These are phyloP conservation scores for Ambrosiella xylebori DNA, from an alignment of 2,329 filamentous ascomycete genomes.

Conservation along the genomic window DNA sequence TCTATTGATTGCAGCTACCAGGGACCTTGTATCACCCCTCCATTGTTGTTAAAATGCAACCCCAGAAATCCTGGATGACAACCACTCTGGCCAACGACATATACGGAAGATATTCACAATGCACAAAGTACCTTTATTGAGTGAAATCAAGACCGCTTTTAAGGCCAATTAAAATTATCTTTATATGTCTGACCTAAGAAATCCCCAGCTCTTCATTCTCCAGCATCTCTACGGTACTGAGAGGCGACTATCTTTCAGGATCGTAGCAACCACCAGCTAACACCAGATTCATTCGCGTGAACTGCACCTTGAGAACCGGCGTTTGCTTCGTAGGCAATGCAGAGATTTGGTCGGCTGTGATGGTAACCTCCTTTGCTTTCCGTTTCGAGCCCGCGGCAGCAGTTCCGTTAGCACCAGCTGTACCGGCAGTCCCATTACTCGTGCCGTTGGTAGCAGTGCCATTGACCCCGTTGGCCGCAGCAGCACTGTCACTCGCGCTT, in stretches of 20 bases:
- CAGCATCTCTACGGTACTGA: no score
- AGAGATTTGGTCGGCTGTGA: slow-evolving; percentile 83
- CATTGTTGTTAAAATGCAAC: not conserved
- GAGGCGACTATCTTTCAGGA: slow-evolving; percentile 17
- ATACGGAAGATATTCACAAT: not conserved
- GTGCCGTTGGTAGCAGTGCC: not conserved
- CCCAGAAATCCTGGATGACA: not conserved
- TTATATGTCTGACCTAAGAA: not conserved
- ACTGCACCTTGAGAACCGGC: slow-evolving; percentile 80
- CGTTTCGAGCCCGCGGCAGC: slow-evolving; percentile 34
- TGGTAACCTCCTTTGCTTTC: slow-evolving; percentile 75
- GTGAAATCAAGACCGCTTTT: no score
- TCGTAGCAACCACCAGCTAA: slow-evolving; percentile 63
- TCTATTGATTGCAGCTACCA: not conserved
- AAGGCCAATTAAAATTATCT: not conserved
- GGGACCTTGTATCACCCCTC: slow-evolving; percentile 7
- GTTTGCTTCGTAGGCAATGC: slow-evolving; percentile 94
- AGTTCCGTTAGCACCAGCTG: slow-evolving; percentile 15
- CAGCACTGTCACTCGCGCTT: slow-evolving; percentile 13
- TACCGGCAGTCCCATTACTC: slow-evolving; percentile 15
- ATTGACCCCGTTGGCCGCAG: not conserved
- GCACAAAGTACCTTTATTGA: no score
- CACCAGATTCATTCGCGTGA: slow-evolving; percentile 89
- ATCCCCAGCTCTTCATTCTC: not conserved
- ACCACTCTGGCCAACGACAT: not conserved